These are phyloP conservation scores for Fomitopsis palustris DNA, from an alignment of 1,284 basidiomycete species.

Conservation along the genomic window DNA sequence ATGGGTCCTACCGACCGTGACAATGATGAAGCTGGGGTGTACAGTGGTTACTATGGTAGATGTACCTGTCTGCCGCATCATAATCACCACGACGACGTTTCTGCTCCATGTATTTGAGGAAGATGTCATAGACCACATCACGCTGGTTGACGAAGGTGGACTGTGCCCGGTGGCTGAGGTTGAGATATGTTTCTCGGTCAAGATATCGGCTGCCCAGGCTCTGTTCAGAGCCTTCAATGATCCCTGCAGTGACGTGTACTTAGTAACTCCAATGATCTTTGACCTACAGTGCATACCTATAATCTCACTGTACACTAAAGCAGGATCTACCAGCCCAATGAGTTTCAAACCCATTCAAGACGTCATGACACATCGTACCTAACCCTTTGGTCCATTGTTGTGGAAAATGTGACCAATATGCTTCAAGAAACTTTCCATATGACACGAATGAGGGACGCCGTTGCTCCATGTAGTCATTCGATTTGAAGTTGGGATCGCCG, in stretches of 20 bases:
- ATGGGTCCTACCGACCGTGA: conserved; percentile 48
- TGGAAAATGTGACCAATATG: conserved; percentile 66
- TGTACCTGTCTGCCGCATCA: conserved; percentile 62
- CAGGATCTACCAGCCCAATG: conserved; percentile 41
- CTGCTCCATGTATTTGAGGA: conserved; percentile 46
- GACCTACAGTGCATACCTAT: conserved; percentile 39
- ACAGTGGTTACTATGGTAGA: background rate
- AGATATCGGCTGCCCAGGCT: conserved; percentile 41
- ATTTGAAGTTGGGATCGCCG: background rate
- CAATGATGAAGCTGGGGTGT: background rate
- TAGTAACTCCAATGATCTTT: background rate
- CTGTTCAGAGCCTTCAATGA: conserved; percentile 64
- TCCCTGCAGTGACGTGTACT: conserved; percentile 36
- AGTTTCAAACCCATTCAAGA: too few relatives aligned
- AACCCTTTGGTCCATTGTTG: conserved; percentile 51
- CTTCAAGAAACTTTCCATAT: conserved; percentile 45
- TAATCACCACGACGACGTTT: conserved; percentile 44
- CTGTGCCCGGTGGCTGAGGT: conserved; percentile 47
- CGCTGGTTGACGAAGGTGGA: conserved; percentile 52
- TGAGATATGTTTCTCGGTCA: conserved; percentile 40
- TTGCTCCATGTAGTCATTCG: conserved; percentile 26
- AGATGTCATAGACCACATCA: conserved; percentile 49
- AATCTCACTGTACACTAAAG: conserved; percentile 64
- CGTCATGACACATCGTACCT: conserved; percentile 32
- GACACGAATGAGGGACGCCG: conserved; percentile 34